Percentiles rank a stretch among this genome's conserved stretches.
phyloP scores from a whole-genome alignment of 2,329 filamentous ascomycete genomes.

The Chaetomium olivaceum region DNA sequence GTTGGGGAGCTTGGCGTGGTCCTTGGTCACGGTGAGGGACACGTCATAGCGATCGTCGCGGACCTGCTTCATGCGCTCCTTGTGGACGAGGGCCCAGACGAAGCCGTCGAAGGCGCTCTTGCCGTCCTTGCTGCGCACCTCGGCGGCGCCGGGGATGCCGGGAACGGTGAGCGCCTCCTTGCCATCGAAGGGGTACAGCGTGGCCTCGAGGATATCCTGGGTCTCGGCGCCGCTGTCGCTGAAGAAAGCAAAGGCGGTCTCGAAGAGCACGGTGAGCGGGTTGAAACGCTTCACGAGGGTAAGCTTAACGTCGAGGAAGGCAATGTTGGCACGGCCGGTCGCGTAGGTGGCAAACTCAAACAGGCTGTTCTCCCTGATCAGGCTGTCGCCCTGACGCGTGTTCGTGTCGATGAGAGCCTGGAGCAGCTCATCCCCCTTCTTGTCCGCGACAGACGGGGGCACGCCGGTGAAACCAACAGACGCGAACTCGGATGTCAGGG shows the following conservation, averaged over 20 bases:
- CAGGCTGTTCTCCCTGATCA: slow-evolving; percentile 83
- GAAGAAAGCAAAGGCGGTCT: slow-evolving; percentile 71
- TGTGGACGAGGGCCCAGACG: slow-evolving; percentile 94
- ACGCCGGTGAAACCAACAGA: slow-evolving; percentile 75
- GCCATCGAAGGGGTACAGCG: slow-evolving; percentile 87
- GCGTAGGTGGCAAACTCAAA: slow-evolving; percentile 87
- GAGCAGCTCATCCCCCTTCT: slow-evolving; percentile 59
- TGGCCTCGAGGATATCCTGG: slow-evolving; percentile 72
- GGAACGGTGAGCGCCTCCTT: slow-evolving; percentile 80
- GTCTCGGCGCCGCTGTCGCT: slow-evolving; percentile 73
- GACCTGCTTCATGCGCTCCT: slow-evolving; percentile 85
- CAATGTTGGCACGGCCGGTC: slow-evolving; percentile 87
- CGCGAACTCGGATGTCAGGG: slow-evolving; percentile 79
- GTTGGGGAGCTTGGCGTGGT: slow-evolving; percentile 81
- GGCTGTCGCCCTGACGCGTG: slow-evolving; percentile 48
- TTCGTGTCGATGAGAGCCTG: slow-evolving; percentile 52
- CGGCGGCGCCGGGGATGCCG: slow-evolving; percentile 58
- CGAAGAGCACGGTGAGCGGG: slow-evolving; percentile 62
- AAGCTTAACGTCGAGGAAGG: slow-evolving; percentile 84
- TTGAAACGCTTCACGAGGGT: slow-evolving; percentile 85
- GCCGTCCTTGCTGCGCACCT: slow-evolving; percentile 56
- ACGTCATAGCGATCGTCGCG: slow-evolving; percentile 93
- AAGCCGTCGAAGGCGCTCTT: slow-evolving; percentile 83
- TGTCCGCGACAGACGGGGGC: slow-evolving; percentile 49
- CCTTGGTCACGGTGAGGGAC: slow-evolving; percentile 89